Conservation (phyloP, 352 stramenopile genomes). For the Phytopythium aichiense region DNA sequence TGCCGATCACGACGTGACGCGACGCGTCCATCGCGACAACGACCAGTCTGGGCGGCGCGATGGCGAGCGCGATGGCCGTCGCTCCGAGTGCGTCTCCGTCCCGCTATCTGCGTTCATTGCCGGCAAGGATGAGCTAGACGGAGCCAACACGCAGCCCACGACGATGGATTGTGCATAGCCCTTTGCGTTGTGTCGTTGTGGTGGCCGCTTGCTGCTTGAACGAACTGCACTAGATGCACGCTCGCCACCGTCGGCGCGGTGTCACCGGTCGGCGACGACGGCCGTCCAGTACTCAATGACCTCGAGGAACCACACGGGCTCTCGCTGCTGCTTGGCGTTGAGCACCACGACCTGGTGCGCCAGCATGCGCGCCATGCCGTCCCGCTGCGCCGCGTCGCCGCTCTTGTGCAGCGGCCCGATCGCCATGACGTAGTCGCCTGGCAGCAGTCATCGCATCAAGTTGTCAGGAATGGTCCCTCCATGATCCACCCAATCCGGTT, state of each 20-base stretch:
- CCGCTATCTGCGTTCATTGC: neutral
- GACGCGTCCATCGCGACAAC: neutral
- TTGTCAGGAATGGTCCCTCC: neutral
- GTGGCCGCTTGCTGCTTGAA: neutral
- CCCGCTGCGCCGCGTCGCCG: slow-evolving; percentile 4
- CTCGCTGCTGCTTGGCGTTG: slow-evolving; percentile 47
- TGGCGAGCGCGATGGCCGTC: neutral
- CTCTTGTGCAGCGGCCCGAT: slow-evolving; percentile 61
- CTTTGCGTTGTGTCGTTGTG: neutral
- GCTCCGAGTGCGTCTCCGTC: neutral
- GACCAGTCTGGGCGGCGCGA: neutral
- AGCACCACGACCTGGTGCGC: slow-evolving; percentile 63
- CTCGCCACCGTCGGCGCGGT: neutral
- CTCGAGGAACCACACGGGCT: slow-evolving; percentile 68
- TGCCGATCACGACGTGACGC: neutral
- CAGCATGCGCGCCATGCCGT: slow-evolving; percentile 21
- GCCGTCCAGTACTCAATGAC: slow-evolving; percentile 70
- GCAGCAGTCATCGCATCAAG: neutral
- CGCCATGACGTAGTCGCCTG: slow-evolving; percentile 73
- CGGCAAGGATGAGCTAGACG: neutral
- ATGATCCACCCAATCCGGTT: neutral
- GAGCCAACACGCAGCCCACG: slow-evolving; percentile 1
- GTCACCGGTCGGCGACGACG: slow-evolving; percentile 20
- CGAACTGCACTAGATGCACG: neutral
- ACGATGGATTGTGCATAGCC: slow-evolving; percentile 1